Evolutionary conservation across 2,329 filamentous ascomycete species (phyloP).

Genomic region (Uncinocarpus reesii): DNA sequence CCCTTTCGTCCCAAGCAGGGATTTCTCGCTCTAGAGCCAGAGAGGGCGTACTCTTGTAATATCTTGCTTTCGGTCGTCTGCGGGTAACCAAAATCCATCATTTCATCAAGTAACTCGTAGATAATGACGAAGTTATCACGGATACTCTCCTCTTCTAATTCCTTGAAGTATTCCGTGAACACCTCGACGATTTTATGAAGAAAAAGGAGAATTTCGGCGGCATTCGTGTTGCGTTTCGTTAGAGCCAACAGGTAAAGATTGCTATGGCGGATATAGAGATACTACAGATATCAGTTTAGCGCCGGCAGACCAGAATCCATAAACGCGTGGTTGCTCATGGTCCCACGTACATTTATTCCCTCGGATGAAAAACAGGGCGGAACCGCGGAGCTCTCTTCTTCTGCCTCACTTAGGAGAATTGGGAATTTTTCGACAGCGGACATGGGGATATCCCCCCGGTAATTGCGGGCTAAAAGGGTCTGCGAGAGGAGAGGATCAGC

Average conservation of each 20-base stretch:
- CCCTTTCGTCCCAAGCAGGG: background rate
- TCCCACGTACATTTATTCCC: conserved; percentile 75
- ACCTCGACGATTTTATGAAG: conserved; percentile 97
- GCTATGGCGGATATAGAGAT: conserved; percentile 98
- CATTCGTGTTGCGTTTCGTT: conserved; percentile 98
- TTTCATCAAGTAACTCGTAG: conserved; percentile 96
- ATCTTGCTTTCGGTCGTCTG: conserved; percentile 99
- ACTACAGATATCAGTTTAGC: too few species aligned
- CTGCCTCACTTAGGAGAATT: conserved; percentile 86
- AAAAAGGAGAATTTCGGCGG: conserved; percentile 95
- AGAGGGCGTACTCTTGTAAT: conserved; percentile 60
- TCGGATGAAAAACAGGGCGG: conserved; percentile 97
- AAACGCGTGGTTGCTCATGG: background rate
- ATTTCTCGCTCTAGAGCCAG: background rate
- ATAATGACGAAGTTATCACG: conserved; percentile 99
- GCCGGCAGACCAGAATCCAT: conserved; percentile 9
- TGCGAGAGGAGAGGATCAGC: conserved; percentile 32
- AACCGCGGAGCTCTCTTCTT: conserved; percentile 97
- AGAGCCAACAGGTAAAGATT: conserved; percentile 96
- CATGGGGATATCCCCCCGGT: conserved; percentile 97
- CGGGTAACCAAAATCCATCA: conserved; percentile 99
- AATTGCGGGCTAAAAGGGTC: conserved; percentile 97
- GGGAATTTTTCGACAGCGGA: conserved; percentile 98
- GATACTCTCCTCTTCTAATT: conserved; percentile 95
- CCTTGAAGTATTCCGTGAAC: conserved; percentile 99